These are phyloP conservation scores for Aspergillus neoniger DNA, from an alignment of 2,329 filamentous ascomycete species.

Conservation along the genomic window DNA sequence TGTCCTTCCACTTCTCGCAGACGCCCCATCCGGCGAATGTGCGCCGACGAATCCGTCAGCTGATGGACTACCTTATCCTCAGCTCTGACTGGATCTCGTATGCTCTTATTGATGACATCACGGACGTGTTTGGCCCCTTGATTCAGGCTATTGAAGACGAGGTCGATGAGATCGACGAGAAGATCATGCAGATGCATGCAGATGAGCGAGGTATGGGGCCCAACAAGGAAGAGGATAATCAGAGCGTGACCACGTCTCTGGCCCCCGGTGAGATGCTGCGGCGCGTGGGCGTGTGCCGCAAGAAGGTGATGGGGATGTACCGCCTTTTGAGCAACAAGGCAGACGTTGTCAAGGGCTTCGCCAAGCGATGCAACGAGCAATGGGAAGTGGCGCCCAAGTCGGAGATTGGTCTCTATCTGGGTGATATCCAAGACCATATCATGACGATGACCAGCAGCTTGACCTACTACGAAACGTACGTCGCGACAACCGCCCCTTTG, in stretches of 20 bases:
- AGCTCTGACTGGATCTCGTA: constrained; percentile 98
- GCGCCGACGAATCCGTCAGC: constrained; percentile 84
- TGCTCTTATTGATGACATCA: constrained; percentile 96
- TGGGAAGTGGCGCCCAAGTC: constrained; percentile 48
- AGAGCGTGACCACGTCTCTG: constrained; percentile 40
- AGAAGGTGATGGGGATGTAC: constrained; percentile 96
- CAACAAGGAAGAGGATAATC: constrained; percentile 40
- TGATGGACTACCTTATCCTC: constrained; percentile 89
- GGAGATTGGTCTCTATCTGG: constrained; percentile 95
- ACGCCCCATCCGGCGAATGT: constrained; percentile 97
- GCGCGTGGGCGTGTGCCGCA: constrained; percentile 88
- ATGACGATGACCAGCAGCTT: constrained; percentile 98
- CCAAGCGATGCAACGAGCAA: constrained; percentile 95
- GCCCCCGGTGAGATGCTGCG: constrained; percentile 80
- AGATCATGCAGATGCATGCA: constrained; percentile 79
- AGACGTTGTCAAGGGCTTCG: constrained; percentile 98
- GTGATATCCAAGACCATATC: constrained; percentile 98
- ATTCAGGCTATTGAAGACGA: constrained; percentile 94
- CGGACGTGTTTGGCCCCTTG: constrained; percentile 88
- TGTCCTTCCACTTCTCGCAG: constrained; percentile 96
- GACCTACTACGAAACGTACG: constrained; percentile 91
- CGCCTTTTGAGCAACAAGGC: constrained; percentile 93
- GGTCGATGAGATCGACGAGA: constrained; percentile 94
- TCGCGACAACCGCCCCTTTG: too few relatives aligned
- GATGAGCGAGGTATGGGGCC: constrained; percentile 39